Evolutionary conservation across 106 monocot genomes (phyloP).

Genomic region (Acorus gramineus): DNA sequence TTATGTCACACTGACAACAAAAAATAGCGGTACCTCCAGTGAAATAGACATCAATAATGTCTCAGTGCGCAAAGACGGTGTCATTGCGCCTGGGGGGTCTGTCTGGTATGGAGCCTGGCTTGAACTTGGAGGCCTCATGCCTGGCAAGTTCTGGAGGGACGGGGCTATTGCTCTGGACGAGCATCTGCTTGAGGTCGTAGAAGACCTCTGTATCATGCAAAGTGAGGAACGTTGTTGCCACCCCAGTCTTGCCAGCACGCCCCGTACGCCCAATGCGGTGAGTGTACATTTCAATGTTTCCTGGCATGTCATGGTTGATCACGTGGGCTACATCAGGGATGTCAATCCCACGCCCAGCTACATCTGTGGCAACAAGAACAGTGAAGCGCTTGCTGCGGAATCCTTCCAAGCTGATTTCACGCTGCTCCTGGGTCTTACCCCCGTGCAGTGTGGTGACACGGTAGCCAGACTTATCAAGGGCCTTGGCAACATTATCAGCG

Average conservation of each 20-base stretch:
- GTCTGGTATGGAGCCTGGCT: slow-evolving; percentile 82
- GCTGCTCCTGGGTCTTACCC: slow-evolving; percentile 93
- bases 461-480: slow-evolving; percentile 74
- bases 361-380: slow-evolving; percentile 93
- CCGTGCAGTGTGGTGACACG: slow-evolving; percentile 87
- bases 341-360: slow-evolving; percentile 95
- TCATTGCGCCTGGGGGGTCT: slow-evolving; percentile 91
- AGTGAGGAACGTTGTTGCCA: slow-evolving; percentile 87
- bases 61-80: slow-evolving; percentile 70
- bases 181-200: slow-evolving; percentile 98
- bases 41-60: no score
- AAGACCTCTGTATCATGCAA: slow-evolving; percentile 80
- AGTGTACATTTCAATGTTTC: slow-evolving; percentile 73
- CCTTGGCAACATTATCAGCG: slow-evolving; percentile 77
- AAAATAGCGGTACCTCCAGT: no score
- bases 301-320: slow-evolving; percentile 94
- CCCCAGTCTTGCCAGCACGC: slow-evolving; percentile 88
- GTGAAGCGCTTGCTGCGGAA: slow-evolving; percentile 82
- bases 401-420: slow-evolving; percentile 95
- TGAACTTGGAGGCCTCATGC: slow-evolving; percentile 94
- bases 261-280: slow-evolving; percentile 97
- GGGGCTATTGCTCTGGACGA: slow-evolving; percentile 79
- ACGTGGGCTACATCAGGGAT: slow-evolving; percentile 98
- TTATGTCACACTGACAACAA: no score
- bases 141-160: slow-evolving; percentile 92